Evolutionary conservation across 345 rosid species (phyloP).

Genomic region (Cochlearia excelsa): DNA sequence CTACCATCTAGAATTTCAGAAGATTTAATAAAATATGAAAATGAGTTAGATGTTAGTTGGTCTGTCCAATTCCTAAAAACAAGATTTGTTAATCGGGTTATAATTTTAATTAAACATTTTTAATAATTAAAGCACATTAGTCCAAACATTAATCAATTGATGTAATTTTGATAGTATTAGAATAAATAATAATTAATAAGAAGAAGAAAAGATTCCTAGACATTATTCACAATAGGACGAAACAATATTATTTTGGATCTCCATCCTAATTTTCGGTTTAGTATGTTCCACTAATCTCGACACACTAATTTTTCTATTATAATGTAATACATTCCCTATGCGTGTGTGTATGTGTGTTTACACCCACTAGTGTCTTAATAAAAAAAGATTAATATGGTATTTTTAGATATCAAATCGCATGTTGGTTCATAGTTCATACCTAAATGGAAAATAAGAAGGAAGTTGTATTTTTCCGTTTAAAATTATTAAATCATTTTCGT

Average conservation of each 20-base stretch:
- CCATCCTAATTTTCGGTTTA: conserved; percentile 2
- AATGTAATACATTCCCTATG: conserved; percentile 1
- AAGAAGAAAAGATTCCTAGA: conserved; percentile 23
- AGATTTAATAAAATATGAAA: background rate
- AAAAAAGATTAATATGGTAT: conserved; percentile 1
- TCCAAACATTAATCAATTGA: conserved; percentile 1
- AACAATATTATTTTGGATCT: conserved; percentile 15
- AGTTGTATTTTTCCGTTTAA: no score
- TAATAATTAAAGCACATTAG: conserved; percentile 20
- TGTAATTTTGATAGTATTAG: conserved; percentile 4
- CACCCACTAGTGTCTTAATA: background rate
- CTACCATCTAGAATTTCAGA: conserved; percentile 4
- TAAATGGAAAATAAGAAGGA: no score
- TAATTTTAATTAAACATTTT: background rate
- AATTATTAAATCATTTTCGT: background rate
- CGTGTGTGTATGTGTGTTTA: conserved; percentile 1
- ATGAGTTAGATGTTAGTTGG: conserved; percentile 22
- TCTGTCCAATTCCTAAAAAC: conserved; percentile 18
- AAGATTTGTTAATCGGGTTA: conserved; percentile 3
- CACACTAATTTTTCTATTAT: conserved; percentile 6
- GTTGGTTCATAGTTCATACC: no score
- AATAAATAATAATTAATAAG: conserved; percentile 4
- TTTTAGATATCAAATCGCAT: no score
- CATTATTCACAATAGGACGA: conserved; percentile 30
- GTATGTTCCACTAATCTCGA: conserved; percentile 26